Conservation (phyloP, 345 rosid genomes). For the Hibiscus syriacus region DNA sequence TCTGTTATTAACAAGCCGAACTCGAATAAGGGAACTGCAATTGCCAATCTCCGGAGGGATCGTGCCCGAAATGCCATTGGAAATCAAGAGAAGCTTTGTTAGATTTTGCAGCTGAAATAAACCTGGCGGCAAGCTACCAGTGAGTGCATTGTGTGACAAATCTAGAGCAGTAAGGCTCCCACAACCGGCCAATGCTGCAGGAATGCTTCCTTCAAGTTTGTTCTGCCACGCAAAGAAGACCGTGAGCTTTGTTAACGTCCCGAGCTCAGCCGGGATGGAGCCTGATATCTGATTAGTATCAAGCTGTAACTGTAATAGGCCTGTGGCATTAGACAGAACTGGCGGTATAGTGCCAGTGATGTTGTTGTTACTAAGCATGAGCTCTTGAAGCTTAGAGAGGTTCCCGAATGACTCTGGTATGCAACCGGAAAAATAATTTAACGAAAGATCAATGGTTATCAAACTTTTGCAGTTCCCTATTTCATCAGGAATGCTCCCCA, state of each 20-base stretch:
- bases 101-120: slow-evolving; percentile 64
- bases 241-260: slow-evolving; percentile 49
- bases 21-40: slow-evolving; percentile 52
- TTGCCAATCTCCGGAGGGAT: slow-evolving; percentile 66
- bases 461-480: slow-evolving; percentile 68
- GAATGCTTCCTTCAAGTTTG: slow-evolving; percentile 68
- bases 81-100: slow-evolving; percentile 66
- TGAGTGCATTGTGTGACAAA: slow-evolving; percentile 64
- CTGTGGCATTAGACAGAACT: slow-evolving; percentile 48
- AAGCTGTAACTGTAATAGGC: slow-evolving; percentile 65
- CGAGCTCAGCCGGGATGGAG: slow-evolving; percentile 61
- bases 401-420: slow-evolving; percentile 61
- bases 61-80: slow-evolving; percentile 62
- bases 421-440: slow-evolving; percentile 66
- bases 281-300: slow-evolving; percentile 75
- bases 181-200: slow-evolving; percentile 49
- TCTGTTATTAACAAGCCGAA: slow-evolving; percentile 53
- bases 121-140: slow-evolving; percentile 53
- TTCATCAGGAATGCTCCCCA: slow-evolving; percentile 68
- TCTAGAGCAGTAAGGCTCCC: slow-evolving; percentile 58
- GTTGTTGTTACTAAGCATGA: slow-evolving; percentile 81
- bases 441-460: slow-evolving; percentile 61
- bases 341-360: slow-evolving; percentile 75
- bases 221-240: slow-evolving; percentile 82
- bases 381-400: slow-evolving; percentile 57